Evolutionary conservation across 2,329 filamentous ascomycete genomes (phyloP).

Genomic region (Fusarium azukiicola): DNA sequence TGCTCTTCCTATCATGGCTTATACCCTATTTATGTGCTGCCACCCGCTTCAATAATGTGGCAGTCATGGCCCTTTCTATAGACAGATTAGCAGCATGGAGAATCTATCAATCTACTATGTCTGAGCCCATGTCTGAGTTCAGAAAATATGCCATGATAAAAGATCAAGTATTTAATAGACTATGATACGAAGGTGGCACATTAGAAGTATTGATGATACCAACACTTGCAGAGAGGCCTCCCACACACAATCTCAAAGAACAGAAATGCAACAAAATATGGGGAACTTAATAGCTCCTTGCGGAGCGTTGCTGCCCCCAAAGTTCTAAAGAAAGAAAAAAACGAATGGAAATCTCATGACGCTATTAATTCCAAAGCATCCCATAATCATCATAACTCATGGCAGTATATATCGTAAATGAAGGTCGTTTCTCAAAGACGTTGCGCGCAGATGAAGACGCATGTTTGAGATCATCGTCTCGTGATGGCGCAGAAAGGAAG

Average conservation of each 20-base stretch:
- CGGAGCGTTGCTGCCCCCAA: not conserved
- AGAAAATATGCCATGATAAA: not conserved
- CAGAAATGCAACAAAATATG: not conserved
- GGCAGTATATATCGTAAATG: slow-evolving; percentile 6
- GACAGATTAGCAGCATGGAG: not conserved
- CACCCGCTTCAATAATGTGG: too few relatives aligned
- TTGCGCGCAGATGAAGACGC: not conserved
- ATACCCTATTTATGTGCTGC: too few relatives aligned
- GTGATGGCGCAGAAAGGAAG: not conserved
- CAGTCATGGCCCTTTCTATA: too few relatives aligned
- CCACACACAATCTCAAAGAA: too few relatives aligned
- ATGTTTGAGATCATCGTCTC: not conserved
- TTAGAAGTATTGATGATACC: too few relatives aligned
- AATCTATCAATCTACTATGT: not conserved
- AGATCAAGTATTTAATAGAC: not conserved
- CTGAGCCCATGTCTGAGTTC: not conserved
- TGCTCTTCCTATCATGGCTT: too few relatives aligned
- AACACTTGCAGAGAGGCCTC: too few relatives aligned
- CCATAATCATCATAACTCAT: not conserved
- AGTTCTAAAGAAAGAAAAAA: slow-evolving; percentile 1
- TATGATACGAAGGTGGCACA: not conserved
- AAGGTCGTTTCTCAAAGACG: slow-evolving; percentile 12
- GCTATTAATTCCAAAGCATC: not conserved
- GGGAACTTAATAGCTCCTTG: not conserved
- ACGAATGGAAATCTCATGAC: not conserved